phyloP scores from a whole-genome alignment of 75 land plant genomes.

The Azolla pinnata region DNA sequence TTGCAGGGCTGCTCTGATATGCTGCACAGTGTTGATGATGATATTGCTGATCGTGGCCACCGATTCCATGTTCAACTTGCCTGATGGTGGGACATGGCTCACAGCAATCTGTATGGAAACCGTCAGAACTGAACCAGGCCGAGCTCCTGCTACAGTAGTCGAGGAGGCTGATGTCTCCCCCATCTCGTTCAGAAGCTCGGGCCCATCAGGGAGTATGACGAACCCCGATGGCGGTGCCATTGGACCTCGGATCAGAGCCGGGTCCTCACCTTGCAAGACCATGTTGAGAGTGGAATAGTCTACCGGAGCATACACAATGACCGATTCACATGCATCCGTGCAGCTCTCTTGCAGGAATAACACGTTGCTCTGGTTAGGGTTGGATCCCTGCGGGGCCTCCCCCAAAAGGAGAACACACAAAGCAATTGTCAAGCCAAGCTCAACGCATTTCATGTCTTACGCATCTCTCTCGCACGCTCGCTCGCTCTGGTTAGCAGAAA shows the following conservation, averaged over 20 bases:
- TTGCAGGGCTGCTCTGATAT: neutral
- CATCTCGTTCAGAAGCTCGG: neutral
- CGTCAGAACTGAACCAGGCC: neutral
- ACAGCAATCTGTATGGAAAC: neutral
- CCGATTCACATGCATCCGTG: constrained; percentile 57
- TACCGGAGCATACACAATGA: constrained; percentile 62
- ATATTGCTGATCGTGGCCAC: neutral
- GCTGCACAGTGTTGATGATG: neutral
- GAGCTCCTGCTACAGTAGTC: neutral
- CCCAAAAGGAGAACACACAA: neutral
- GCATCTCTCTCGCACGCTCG: too few species aligned
- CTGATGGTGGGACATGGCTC: neutral
- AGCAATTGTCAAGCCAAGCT: neutral
- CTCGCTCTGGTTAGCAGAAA: too few species aligned
- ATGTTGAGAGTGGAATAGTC: constrained; percentile 49
- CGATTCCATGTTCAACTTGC: neutral
- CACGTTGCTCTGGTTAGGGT: constrained; percentile 58
- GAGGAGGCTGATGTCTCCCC: neutral
- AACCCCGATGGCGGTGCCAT: constrained; percentile 61
- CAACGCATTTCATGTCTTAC: too few species aligned
- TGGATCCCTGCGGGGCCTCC: neutral
- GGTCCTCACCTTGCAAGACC: constrained; percentile 73
- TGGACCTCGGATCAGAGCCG: constrained; percentile 53
- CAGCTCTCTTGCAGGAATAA: constrained; percentile 80
- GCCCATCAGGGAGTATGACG: constrained; percentile 34